Conservation (phyloP, 805 yeast genomes). For the Spathaspora gorwiae region DNA sequence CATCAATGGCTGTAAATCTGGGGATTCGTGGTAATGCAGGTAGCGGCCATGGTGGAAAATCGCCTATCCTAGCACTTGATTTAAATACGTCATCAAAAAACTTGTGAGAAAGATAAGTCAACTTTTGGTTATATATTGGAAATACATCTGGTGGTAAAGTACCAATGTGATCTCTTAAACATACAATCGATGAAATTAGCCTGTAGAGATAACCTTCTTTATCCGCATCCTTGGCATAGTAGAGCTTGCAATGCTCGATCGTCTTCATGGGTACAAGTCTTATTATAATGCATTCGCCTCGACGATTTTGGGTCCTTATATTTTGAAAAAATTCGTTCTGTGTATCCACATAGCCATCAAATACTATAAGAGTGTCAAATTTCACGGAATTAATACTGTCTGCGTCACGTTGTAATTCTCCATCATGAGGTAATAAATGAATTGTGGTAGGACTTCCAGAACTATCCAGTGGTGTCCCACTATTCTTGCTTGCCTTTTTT, state of each 20-base stretch:
- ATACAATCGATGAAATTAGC: constrained; percentile 77
- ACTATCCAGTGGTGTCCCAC: constrained; percentile 2
- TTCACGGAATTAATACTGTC: constrained; percentile 17
- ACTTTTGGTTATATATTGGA: constrained; percentile 66
- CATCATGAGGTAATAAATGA: constrained; percentile 44
- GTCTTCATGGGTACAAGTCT: constrained; percentile 74
- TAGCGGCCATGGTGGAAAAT: constrained; percentile 63
- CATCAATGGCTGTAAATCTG: constrained; percentile 64
- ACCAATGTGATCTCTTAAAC: constrained; percentile 78
- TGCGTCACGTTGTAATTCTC: constrained; percentile 19
- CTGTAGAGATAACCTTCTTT: constrained; percentile 48
- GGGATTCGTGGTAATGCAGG: constrained; percentile 68
- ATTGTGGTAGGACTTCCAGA: constrained; percentile 15
- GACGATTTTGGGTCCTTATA: constrained; percentile 26
- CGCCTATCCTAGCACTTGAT: constrained; percentile 6
- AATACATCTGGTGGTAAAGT: constrained; percentile 72
- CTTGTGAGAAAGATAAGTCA: constrained; percentile 50
- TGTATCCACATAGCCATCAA: constrained; percentile 59
- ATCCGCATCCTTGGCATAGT: constrained; percentile 28
- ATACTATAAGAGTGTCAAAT: constrained; percentile 58
- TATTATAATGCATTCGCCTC: constrained; percentile 48
- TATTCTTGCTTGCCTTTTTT: constrained; percentile 10
- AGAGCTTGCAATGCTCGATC: constrained; percentile 71
- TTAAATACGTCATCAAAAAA: constrained; percentile 49
- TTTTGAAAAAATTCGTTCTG: constrained; percentile 22